These are phyloP conservation scores for Boletus subcaerulescens DNA, from an alignment of 768 basidiomycete species.

Conservation along the genomic window DNA sequence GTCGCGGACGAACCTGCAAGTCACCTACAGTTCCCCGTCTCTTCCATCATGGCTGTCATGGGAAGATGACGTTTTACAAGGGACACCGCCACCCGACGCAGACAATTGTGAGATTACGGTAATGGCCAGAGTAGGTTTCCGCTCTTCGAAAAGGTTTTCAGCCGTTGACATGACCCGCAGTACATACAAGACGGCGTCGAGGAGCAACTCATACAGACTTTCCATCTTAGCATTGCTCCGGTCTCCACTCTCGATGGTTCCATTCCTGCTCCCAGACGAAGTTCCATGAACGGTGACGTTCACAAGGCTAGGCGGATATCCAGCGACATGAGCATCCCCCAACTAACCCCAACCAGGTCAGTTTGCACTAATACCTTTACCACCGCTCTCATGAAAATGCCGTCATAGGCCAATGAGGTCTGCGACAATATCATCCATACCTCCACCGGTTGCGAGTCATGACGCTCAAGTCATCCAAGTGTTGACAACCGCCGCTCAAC, in stretches of 20 bases:
- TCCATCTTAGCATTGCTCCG: slow-evolving; percentile 72
- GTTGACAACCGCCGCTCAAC: slow-evolving; percentile 71
- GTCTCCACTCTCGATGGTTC: slow-evolving; percentile 48
- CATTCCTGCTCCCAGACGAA: slow-evolving; percentile 43
- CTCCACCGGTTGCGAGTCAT: slow-evolving; percentile 38
- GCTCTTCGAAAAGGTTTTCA: not conserved
- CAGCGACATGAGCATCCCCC: slow-evolving; percentile 38
- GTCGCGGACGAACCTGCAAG: slow-evolving; percentile 73
- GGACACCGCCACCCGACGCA: slow-evolving; percentile 74
- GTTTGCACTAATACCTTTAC: not conserved
- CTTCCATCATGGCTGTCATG: slow-evolving; percentile 88
- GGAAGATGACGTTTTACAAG: slow-evolving; percentile 80
- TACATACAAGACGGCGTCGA: slow-evolving; percentile 75
- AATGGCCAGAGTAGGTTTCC: slow-evolving; percentile 62
- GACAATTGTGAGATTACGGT: slow-evolving; percentile 73
- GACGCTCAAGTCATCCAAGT: slow-evolving; percentile 78
- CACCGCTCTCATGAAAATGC: slow-evolving; percentile 4
- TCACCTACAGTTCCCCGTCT: slow-evolving; percentile 74
- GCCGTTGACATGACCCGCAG: slow-evolving; percentile 14
- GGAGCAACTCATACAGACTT: slow-evolving; percentile 61
- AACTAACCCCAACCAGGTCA: slow-evolving; percentile 31
- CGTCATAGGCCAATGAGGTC: slow-evolving; percentile 31
- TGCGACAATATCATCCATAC: slow-evolving; percentile 28
- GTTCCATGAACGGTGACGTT: slow-evolving; percentile 45
- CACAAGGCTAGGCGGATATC: slow-evolving; percentile 41